A percentile compares a stretch with the other conserved stretches of the same genome.
Evolutionary conservation across 75 land plant species (phyloP).

Genomic region (Picea glauca): DNA sequence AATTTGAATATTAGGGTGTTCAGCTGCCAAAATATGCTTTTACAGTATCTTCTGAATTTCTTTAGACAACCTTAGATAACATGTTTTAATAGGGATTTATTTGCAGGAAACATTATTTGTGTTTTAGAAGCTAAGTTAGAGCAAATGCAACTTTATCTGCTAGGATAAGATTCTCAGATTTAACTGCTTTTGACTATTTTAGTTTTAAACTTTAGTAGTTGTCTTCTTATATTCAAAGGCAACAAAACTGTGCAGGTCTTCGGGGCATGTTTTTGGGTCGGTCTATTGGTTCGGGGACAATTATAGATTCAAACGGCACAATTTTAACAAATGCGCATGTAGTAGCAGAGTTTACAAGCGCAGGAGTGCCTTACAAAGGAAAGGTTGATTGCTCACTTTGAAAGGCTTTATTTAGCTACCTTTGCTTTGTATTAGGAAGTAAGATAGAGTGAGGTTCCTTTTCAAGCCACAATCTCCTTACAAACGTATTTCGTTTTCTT

Average conservation of each 20-base stretch:
- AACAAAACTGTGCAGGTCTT: slow-evolving; percentile 35
- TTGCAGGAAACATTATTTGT: neutral
- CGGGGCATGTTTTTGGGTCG: slow-evolving; percentile 44
- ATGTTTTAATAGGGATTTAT: neutral
- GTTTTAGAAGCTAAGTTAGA: neutral
- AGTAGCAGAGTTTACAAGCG: slow-evolving; percentile 53
- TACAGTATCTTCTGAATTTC: neutral
- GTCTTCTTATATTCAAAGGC: neutral
- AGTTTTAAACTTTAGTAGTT: neutral
- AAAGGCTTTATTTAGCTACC: neutral
- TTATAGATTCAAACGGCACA: slow-evolving; percentile 85
- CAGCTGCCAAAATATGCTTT: neutral
- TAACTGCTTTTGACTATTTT: neutral
- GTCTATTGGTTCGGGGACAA: slow-evolving; percentile 80
- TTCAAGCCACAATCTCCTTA: neutral
- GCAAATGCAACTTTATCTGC: neutral
- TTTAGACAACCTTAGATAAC: too few relatives aligned
- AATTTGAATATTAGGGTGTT: neutral
- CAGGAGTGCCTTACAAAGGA: slow-evolving; percentile 37
- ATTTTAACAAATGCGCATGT: slow-evolving; percentile 96
- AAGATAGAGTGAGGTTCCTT: too few relatives aligned
- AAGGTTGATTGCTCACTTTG: slow-evolving; percentile 36
- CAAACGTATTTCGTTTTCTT: neutral
- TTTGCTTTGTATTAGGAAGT: neutral
- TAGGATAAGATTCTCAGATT: neutral